Evolutionary conservation across 225 moss, liverwort and hornwort species (phyloP).

Genomic region (Rhytidiadelphus loreus): DNA sequence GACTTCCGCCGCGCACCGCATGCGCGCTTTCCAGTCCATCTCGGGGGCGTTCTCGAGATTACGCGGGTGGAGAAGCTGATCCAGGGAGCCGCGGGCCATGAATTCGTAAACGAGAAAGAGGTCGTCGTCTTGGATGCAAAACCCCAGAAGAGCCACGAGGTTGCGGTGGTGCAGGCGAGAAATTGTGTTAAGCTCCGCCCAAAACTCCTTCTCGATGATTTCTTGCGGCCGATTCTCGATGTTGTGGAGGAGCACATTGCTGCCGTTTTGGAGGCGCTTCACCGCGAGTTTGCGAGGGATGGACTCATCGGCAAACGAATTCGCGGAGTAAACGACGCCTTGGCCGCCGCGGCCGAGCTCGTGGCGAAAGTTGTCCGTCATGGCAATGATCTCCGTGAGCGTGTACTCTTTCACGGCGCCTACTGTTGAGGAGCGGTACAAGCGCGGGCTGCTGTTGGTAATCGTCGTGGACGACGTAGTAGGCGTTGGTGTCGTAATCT

Average conservation of each 20-base stretch:
- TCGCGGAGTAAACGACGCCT: conserved; percentile 33
- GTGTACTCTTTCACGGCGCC: conserved; percentile 39
- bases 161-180: conserved; percentile 43
- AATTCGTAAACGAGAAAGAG: conserved; percentile 40
- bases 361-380: conserved; percentile 23
- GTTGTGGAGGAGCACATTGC: conserved; percentile 15
- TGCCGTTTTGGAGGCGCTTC: conserved; percentile 30
- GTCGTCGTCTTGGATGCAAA: conserved; percentile 32
- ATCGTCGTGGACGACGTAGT: conserved; percentile 13
- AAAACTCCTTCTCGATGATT: conserved; percentile 34
- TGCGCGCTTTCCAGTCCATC: conserved; percentile 33
- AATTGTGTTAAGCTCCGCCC: conserved; percentile 40
- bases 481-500: not conserved
- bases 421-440: conserved; percentile 16
- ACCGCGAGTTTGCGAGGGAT: conserved; percentile 22
- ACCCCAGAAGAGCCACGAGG: conserved; percentile 39
- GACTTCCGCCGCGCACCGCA: conserved; percentile 44
- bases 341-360: conserved; percentile 51
- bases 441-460: conserved; percentile 6
- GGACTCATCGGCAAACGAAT: conserved; percentile 12
- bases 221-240: conserved; percentile 25
- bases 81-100: conserved; percentile 33
- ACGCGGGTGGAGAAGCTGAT: conserved; percentile 24
- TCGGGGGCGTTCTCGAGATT: not conserved
- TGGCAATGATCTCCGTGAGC: conserved; percentile 8